Percentiles rank a stretch among this genome's conserved stretches.
Conservation (phyloP, 2,329 filamentous ascomycete genomes). For the Epichloe aotearoae region DNA sequence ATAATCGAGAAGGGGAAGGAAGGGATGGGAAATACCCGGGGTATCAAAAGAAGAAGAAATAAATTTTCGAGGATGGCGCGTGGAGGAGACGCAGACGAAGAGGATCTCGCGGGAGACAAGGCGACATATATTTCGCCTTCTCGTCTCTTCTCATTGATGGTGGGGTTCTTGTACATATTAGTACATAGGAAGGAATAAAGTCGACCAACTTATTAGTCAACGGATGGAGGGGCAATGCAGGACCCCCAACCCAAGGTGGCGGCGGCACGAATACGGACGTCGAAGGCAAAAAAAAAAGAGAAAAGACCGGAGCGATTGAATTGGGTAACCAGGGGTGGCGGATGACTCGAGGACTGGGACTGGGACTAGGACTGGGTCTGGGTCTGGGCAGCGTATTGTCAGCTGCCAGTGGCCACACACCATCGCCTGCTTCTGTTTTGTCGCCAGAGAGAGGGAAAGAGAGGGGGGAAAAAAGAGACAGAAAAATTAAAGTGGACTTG, state of each 20-base stretch:
- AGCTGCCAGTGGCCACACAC: too few relatives aligned
- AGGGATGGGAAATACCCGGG: not conserved
- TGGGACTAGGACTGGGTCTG: not conserved
- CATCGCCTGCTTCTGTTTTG: too few relatives aligned
- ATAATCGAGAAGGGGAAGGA: not conserved
- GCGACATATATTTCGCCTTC: not conserved
- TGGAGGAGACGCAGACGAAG: not conserved
- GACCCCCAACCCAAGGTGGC: not conserved
- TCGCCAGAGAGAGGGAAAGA: too few relatives aligned
- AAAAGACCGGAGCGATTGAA: not conserved
- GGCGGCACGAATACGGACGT: too few relatives aligned
- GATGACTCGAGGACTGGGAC: not conserved
- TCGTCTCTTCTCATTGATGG: not conserved
- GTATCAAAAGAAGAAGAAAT: not conserved
- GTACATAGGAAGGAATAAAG: too few relatives aligned
- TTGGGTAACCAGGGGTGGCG: not conserved
- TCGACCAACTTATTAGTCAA: not conserved
- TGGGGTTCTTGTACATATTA: not conserved
- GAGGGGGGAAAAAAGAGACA: too few relatives aligned
- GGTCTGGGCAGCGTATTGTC: not conserved
- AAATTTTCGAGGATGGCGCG: not conserved
- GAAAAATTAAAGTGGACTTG: too few relatives aligned
- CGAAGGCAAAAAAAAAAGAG: not conserved
- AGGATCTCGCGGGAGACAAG: too few relatives aligned
- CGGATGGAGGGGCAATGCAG: conserved; percentile 1